Evolutionary conservation across 768 basidiomycete genomes (phyloP), one percentile per base, ranked within the genome.

Genomic region (Dacryopinax spathularia): DNA sequence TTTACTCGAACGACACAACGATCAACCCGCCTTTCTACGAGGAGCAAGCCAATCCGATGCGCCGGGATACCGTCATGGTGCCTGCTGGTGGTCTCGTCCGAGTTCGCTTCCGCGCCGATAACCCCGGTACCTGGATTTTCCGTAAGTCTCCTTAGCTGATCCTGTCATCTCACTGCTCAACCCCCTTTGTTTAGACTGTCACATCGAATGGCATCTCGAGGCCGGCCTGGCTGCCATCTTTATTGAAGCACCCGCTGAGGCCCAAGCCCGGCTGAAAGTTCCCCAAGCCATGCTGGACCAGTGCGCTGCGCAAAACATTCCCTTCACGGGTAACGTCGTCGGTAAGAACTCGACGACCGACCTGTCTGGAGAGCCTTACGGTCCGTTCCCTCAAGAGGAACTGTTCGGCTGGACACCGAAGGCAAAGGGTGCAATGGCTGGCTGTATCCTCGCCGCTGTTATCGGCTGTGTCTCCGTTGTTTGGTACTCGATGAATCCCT

Each of bases 251-350:
- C 48, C 48, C 25, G 25, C 31, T 29, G 25, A 56, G 29, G 48
- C 48, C 25, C 48, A 56, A 29, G 13, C 12, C 25, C 25, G 31
- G 7, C 25, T 56, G 25, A 3, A 56, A 20, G 48, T 56, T 13
- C 91, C 92, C 0, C 77, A 81, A 12, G 73, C 67, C 35, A 66
- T 95, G 68, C 75, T 75, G 62, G 84, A 91, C 65, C 87, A 97
- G 65, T 99, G 95, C 73, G 72, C 76, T 1, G 77, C 80, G 27
- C 83, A 81, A 37, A 80, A 81, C 10, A 71, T 80, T 39, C 82
- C 84, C 0, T 75, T 74, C 2, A 81, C 81, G 0, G 95, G 95
- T 12, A 99, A 99, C 73, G 92, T 91, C 0, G 95, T 89, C 13
- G 95, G 95, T 0, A 79, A 82, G 67, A 70, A 69, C 63, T 84